These are phyloP conservation scores for Eleusine coracana DNA, from an alignment of 176 grass and related monocot genomes.

Conservation along the genomic window DNA sequence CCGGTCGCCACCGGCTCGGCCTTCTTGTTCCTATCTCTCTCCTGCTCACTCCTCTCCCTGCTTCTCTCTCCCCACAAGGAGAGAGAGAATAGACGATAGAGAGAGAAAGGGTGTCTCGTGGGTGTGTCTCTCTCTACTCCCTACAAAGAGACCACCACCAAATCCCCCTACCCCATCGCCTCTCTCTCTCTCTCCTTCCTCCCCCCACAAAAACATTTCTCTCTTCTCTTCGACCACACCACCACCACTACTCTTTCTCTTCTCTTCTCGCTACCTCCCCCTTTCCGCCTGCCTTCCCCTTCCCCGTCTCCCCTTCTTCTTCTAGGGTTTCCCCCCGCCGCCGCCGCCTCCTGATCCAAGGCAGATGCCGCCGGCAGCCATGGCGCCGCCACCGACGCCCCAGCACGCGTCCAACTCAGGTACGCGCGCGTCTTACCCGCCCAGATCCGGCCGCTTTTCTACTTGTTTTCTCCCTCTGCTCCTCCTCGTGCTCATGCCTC, in stretches of 20 bases:
- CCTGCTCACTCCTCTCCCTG: not conserved
- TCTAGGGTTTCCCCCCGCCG: slow-evolving; percentile 43
- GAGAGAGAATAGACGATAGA: not conserved
- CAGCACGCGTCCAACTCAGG: slow-evolving; percentile 42
- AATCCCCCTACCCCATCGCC: slow-evolving; percentile 32
- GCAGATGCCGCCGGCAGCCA: slow-evolving; percentile 33
- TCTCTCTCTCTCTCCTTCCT: not conserved
- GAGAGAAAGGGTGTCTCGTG: not conserved
- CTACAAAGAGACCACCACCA: slow-evolving; percentile 91
- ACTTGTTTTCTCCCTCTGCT: not conserved
- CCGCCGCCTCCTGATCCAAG: slow-evolving; percentile 21
- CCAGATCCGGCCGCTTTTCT: slow-evolving; percentile 44
- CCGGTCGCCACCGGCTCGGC: slow-evolving; percentile 17
- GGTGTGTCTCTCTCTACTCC: slow-evolving; percentile 70
- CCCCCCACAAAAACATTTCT: slow-evolving; percentile 42
- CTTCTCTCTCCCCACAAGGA: not conserved
- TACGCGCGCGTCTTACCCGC: not conserved
- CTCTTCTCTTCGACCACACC: not conserved
- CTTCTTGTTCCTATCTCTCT: not conserved
- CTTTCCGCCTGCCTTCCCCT: not conserved
- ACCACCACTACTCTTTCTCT: not conserved
- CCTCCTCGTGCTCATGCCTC: slow-evolving; percentile 3
- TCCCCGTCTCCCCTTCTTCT: not conserved
- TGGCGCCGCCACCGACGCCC: slow-evolving; percentile 28
- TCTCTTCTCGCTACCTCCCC: slow-evolving; percentile 11